Base-by-base conservation (phyloP, 345 rosid genomes). In the Jatropha curcas region DNA sequence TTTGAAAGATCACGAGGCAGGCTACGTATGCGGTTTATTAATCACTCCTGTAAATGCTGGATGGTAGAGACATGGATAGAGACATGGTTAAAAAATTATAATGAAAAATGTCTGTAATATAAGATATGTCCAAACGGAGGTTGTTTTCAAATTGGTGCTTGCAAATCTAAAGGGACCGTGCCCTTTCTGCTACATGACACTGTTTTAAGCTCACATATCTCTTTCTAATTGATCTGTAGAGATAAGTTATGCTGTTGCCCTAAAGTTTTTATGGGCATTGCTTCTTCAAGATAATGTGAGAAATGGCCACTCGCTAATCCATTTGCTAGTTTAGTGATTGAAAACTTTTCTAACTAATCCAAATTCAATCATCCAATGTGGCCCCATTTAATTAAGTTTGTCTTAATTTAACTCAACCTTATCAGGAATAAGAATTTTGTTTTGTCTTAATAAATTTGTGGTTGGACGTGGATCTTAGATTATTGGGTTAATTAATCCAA, bases 1-100 rank as follows among this genome's bases (percentile, higher is more conserved):
- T 77, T 13, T 45, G n/a, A n/a, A 74, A 57, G 90, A 83, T 73
- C 31, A 59, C 7, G 79, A 83, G 61, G 68, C 9, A 10, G 70
- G 86, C 86, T 79, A 87, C 90, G 90, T 87, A 76, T 50, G 68
- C 68, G 0, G 65, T 20, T 65, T 81, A 66, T 1, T 8, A 50
- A 76, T 84, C 90, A 81, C 86, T 51, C 69, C 69, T 67, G 78
- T 60, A 56, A 59, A 76, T 73, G 74, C 50, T 71, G 60, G 60
- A 52, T 8, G 70, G 56, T 34, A 45, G 62, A 74, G 79, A 74
- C 74, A 56, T 55, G 63, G 84, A 77, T 64, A 30, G 77, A 46
- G 84, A 80, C 81, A 30, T 69, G 13, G 65, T 50, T 67, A 60
- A 74, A 68, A 59, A 28, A 69, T 70, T 50, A 76, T 79, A 7